A percentile compares a stretch with the other conserved stretches of the same genome.
Conservation (phyloP, 1,139 yeast genomes). For the Ashbya aceris region DNA sequence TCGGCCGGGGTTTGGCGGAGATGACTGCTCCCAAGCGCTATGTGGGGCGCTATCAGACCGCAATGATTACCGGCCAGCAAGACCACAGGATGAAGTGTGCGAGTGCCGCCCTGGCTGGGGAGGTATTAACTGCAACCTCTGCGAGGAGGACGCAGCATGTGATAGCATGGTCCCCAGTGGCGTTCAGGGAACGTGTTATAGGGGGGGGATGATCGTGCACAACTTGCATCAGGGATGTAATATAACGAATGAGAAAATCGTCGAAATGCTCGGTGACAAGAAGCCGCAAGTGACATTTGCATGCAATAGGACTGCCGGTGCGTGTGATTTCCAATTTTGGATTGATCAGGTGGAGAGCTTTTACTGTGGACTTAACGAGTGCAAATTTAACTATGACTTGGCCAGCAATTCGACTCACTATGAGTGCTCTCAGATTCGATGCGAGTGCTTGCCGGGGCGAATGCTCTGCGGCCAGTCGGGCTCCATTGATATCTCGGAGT, state of each 20-base stretch:
- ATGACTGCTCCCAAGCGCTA: conserved; percentile 79
- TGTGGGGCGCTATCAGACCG: conserved; percentile 76
- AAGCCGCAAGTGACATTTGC: conserved; percentile 89
- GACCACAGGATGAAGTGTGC: conserved; percentile 47
- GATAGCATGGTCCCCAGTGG: conserved; percentile 85
- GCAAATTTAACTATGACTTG: conserved; percentile 61
- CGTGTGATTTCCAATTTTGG: conserved; percentile 93
- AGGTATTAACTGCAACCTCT: conserved; percentile 88
- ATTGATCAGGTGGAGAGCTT: conserved; percentile 82
- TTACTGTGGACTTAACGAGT: conserved; percentile 69
- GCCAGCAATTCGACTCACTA: conserved; percentile 63
- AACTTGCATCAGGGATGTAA: conserved; percentile 86
- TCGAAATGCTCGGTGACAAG: conserved; percentile 67
- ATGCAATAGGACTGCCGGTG: conserved; percentile 57
- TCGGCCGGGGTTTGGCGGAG: conserved; percentile 86
- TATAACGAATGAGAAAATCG: conserved; percentile 81
- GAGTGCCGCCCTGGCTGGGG: conserved; percentile 79
- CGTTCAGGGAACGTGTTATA: conserved; percentile 78
- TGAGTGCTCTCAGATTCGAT: conserved; percentile 63
- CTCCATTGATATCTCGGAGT: conserved; percentile 89
- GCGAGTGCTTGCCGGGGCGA: conserved; percentile 83
- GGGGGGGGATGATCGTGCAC: conserved; percentile 77
- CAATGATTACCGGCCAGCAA: conserved; percentile 51
- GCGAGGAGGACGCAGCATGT: conserved; percentile 65
- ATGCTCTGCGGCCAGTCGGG: conserved; percentile 94